Percentiles rank a stretch among this genome's conserved stretches.
phyloP scores from a whole-genome alignment of 805 yeast genomes.

The Naumovozyma dairenensis region DNA sequence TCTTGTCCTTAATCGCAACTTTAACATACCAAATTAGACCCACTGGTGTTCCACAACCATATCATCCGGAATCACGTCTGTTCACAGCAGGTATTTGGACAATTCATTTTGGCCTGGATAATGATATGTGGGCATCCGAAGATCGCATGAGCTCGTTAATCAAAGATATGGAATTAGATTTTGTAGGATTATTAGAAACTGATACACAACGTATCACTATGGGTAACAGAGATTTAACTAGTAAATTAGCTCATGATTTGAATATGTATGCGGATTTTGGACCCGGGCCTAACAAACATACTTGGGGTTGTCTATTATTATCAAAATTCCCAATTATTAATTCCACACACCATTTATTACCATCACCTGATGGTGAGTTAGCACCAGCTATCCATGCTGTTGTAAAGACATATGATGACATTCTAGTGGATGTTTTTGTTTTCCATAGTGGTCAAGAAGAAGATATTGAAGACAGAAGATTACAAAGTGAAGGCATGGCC shows the following conservation, averaged over 20 bases:
- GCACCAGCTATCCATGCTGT: conserved; percentile 99
- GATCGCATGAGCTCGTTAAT: conserved; percentile 78
- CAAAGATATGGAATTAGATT: conserved; percentile 79
- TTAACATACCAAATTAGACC: conserved; percentile 23
- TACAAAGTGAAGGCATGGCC: conserved; percentile 69
- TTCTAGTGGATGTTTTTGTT: conserved; percentile 77
- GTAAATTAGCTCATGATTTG: conserved; percentile 80
- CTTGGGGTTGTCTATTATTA: conserved; percentile 92
- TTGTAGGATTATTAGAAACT: conserved; percentile 81
- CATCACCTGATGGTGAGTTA: conserved; percentile 95
- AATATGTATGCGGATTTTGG: conserved; percentile 95
- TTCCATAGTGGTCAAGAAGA: conserved; percentile 98
- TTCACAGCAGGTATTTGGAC: conserved; percentile 98
- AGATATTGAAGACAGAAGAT: conserved; percentile 84
- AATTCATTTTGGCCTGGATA: conserved; percentile 92
- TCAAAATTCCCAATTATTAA: conserved; percentile 90
- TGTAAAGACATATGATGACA: conserved; percentile 75
- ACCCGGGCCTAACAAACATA: conserved; percentile 95
- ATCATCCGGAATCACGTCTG: conserved; percentile 55
- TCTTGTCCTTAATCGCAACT: conserved; percentile 12
- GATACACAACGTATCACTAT: conserved; percentile 91
- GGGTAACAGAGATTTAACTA: conserved; percentile 93
- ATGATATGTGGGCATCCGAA: conserved; percentile 97
- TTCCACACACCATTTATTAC: conserved; percentile 84
- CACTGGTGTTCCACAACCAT: conserved; percentile 49